Conservation (phyloP, 106 monocot genomes). For the Dioscorea alata region DNA sequence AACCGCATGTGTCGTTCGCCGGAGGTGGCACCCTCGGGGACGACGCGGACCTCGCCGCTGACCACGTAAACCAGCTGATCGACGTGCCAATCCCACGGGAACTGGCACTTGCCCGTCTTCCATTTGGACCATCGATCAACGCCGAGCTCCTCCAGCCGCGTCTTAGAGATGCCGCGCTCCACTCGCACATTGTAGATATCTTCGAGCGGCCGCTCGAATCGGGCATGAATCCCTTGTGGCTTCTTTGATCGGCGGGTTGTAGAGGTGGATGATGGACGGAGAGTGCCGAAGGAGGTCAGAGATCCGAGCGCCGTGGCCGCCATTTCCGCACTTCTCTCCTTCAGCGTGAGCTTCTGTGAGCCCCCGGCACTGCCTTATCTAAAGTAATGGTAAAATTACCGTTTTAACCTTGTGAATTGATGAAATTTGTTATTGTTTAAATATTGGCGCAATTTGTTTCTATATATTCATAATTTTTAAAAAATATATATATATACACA, state of each 20-base stretch:
- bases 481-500: too few species aligned
- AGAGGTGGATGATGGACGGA: neutral
- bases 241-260: neutral
- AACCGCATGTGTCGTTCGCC: conserved; percentile 79
- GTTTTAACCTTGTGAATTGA: too few species aligned
- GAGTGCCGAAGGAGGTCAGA: too few species aligned
- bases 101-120: conserved; percentile 62
- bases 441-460: too few species aligned
- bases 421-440: too few species aligned
- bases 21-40: conserved; percentile 6
- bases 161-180: conserved; percentile 45
- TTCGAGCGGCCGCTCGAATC: conserved; percentile 42
- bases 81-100: conserved; percentile 98
- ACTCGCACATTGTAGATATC: conserved; percentile 93
- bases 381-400: too few species aligned
- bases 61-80: conserved; percentile 79
- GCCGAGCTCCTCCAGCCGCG: conserved; percentile 41
- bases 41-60: neutral
- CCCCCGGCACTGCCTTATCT: too few species aligned
- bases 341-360: neutral
- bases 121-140: conserved; percentile 69
- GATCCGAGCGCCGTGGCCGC: neutral
- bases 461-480: too few species aligned
- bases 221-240: neutral
- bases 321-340: neutral